Evolutionary conservation across 164 flowering plant genomes (phyloP).

Genomic region (Magnolia changhungtana): DNA sequence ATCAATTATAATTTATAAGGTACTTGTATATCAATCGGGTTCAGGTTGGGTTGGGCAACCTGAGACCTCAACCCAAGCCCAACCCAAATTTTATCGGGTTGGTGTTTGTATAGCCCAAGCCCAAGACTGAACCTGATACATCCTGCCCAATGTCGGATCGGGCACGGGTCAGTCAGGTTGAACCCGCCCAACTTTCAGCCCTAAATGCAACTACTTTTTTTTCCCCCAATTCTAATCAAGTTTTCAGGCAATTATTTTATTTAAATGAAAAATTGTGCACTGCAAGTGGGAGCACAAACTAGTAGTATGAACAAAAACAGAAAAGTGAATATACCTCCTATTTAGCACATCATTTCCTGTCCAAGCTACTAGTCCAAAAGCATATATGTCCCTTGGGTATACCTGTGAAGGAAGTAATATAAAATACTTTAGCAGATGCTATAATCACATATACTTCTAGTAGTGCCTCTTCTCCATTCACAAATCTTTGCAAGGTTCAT

Average conservation of each 20-base stretch:
- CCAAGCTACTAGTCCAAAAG: conserved; percentile 94
- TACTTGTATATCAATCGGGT: too few relatives aligned
- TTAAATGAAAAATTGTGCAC: neutral
- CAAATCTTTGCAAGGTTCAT: neutral
- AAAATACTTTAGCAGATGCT: neutral
- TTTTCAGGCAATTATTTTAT: neutral
- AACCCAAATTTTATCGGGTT: too few relatives aligned
- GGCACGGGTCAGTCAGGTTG: too few relatives aligned
- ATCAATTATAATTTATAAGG: too few relatives aligned
- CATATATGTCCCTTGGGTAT: conserved; percentile 84
- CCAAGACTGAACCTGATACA: too few relatives aligned
- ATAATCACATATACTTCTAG: neutral
- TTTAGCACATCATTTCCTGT: conserved; percentile 96
- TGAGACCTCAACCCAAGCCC: too few relatives aligned
- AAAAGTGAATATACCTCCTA: conserved; percentile 49
- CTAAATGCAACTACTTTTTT: too few relatives aligned
- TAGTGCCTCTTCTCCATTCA: neutral
- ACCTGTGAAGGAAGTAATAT: conserved; percentile 39
- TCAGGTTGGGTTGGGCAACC: too few relatives aligned
- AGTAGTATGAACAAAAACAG: neutral
- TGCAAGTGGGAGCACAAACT: neutral
- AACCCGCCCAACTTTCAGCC: too few relatives aligned
- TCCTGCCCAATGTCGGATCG: too few relatives aligned
- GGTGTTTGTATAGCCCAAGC: too few relatives aligned
- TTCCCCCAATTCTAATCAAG: neutral